These are phyloP conservation scores for Vicia faba DNA, from an alignment of 306 rosid species.

Conservation along the genomic window DNA sequence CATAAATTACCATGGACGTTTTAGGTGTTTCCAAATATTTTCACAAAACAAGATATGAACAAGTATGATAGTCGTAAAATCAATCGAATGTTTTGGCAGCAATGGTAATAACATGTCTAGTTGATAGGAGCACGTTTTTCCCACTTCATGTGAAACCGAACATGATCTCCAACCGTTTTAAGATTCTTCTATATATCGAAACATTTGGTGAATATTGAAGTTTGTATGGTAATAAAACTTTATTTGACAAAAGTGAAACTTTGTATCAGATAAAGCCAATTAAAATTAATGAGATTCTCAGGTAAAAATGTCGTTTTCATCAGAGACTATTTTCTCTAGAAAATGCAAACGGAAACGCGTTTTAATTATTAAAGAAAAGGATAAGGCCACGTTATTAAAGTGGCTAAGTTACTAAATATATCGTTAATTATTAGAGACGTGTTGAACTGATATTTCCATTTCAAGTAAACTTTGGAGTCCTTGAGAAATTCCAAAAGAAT, in stretches of 20 bases:
- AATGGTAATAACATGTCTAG: too few relatives aligned
- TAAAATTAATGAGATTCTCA: neutral
- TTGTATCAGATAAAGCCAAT: neutral
- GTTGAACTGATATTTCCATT: neutral
- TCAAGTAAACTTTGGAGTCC: conserved; percentile 1
- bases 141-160: too few relatives aligned
- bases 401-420: neutral
- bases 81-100: too few relatives aligned
- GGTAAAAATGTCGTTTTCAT: neutral
- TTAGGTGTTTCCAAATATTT: conserved; percentile 36
- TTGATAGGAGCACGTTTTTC: too few relatives aligned
- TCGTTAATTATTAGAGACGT: conserved; percentile 19
- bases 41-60: conserved; percentile 41
- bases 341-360: neutral
- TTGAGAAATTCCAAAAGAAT: conserved; percentile 4
- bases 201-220: neutral
- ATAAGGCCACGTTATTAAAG: neutral
- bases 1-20: conserved; percentile 36
- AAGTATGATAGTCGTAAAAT: neutral
- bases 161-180: too few relatives aligned
- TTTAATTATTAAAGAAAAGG: neutral
- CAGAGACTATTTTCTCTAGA: too few relatives aligned
- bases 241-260: too few relatives aligned
- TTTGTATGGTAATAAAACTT: too few relatives aligned
- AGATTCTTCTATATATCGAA: too few relatives aligned